Percentiles rank a stretch among this genome's conserved stretches.
Evolutionary conservation across 768 basidiomycete genomes (phyloP).

Genomic region (Phylloporus arenicola): DNA sequence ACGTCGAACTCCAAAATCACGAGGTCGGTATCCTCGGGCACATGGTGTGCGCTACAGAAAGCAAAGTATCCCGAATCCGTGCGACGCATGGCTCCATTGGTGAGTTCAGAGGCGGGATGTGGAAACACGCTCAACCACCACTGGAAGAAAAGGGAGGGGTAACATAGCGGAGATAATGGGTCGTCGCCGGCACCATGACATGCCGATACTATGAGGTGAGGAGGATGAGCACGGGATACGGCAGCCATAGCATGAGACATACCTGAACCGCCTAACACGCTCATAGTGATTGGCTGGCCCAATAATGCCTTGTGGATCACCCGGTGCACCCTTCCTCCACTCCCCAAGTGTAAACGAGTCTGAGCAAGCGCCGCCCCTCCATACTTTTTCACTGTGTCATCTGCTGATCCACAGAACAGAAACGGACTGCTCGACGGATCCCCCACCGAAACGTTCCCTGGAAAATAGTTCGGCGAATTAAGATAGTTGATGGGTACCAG

Average conservation of each 20-base stretch:
- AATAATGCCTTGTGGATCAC: constrained; percentile 79
- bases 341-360: constrained; percentile 73
- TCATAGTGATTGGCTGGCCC: constrained; percentile 85
- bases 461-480: constrained; percentile 42
- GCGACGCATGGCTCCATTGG: constrained; percentile 91
- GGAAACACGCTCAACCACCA: constrained; percentile 99
- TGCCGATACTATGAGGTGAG: constrained; percentile 60
- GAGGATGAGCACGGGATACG: background rate
- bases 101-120: constrained; percentile 94
- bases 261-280: constrained; percentile 87
- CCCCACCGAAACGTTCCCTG: constrained; percentile 33
- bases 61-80: constrained; percentile 94
- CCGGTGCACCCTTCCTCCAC: constrained; percentile 74
- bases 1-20: constrained; percentile 94
- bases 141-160: constrained; percentile 90
- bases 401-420: constrained; percentile 83
- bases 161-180: constrained; percentile 77
- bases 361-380: constrained; percentile 69
- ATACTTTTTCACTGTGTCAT: constrained; percentile 74
- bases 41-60: constrained; percentile 88
- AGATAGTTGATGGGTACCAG: constrained; percentile 79
- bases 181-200: constrained; percentile 94
- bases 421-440: constrained; percentile 55
- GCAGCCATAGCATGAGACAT: constrained; percentile 19
- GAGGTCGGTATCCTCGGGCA: constrained; percentile 91